These are phyloP conservation scores for Diplodia mutila DNA, from an alignment of 2,329 filamentous ascomycete genomes.

Conservation along the genomic window DNA sequence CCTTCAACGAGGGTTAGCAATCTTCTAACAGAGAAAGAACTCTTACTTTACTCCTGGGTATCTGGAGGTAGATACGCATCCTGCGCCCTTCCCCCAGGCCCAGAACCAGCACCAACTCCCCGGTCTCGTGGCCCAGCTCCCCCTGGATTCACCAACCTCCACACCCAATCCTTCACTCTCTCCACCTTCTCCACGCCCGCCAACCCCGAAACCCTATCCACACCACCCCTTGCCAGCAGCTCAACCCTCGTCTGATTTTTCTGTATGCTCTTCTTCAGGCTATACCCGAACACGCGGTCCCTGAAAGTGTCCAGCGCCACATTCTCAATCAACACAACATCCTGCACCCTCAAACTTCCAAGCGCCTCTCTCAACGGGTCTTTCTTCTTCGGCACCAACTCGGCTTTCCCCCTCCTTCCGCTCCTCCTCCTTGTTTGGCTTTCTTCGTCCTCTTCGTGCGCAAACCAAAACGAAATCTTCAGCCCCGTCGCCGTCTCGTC, in stretches of 20 bases:
- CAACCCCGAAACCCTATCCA: slow-evolving; percentile 52
- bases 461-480: slow-evolving; percentile 81
- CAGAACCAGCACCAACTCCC: slow-evolving; percentile 14
- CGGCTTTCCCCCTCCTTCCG: background rate
- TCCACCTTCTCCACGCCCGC: slow-evolving; percentile 60
- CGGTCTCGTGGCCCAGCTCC: slow-evolving; percentile 33
- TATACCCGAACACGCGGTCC: slow-evolving; percentile 82
- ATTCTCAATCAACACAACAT: slow-evolving; percentile 79
- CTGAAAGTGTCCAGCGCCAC: slow-evolving; percentile 77
- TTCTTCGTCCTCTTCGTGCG: slow-evolving; percentile 35
- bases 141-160: slow-evolving; percentile 62
- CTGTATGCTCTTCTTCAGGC: slow-evolving; percentile 71
- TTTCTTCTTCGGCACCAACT: background rate
- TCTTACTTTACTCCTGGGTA: slow-evolving; percentile 31
- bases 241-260: slow-evolving; percentile 67
- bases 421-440: background rate
- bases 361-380: slow-evolving; percentile 5
- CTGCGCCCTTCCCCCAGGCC: slow-evolving; percentile 30
- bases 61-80: slow-evolving; percentile 35
- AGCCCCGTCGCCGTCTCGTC: slow-evolving; percentile 86
- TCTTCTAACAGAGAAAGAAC: too few species aligned
- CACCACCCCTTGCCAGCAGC: slow-evolving; percentile 64
- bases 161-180: slow-evolving; percentile 74
- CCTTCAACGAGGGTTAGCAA: too few species aligned
- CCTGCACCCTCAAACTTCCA: slow-evolving; percentile 63